Base-by-base conservation (phyloP, 495 filamentous ascomycete genomes). In the Penicillium egyptiacum region DNA sequence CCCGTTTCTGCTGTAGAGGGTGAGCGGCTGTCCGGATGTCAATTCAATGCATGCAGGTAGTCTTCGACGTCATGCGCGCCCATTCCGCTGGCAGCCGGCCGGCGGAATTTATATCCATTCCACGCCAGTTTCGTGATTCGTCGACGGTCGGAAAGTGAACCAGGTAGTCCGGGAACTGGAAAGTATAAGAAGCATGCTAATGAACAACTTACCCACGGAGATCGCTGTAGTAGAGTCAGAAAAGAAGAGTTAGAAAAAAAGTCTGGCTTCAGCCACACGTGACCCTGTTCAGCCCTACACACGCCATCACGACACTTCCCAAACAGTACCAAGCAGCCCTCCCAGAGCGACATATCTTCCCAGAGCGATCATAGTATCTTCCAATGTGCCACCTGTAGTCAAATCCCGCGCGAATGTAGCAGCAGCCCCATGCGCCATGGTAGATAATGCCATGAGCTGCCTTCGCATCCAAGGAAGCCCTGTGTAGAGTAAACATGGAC, bases 31-130 rank as follows among this genome's bases (percentile, higher is more conserved):
- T 19, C 43, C 43, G 53, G 33, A 55, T 48, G 20, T 48, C n/a
- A 10, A 41, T 31, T 7, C 28, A 31, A 28, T 16, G 41, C 12
- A 11, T n/a, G 20, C 14, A 31, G 46, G n/a, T 16, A 57, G 12
- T 33, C 23, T 17, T 50, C 46, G 46, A 57, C 55, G 55, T 57
- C 55, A 57, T 57, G 17, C 16, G 10, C 26, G 14, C 2, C 53
- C 10, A 30, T 57, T 57, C 55, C 55, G 55, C 46, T 30, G 37
- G 35, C 35, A 57, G 23, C 55, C 55, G 55, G 45, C 9, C 14
- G 41, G 19, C 28, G 47, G 25, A 44, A 17, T 31, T 33, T 14
- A 23, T 11, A 44, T 50, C 53, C 53, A 26, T 45, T 39, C 31
- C 42, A 39, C 10, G n/a, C 12, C 42, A 10, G 5, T 16, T 8